Percentiles rank a stretch among this genome's conserved stretches.
Conservation (phyloP, 306 rosid species). For the Glycyrrhiza uralensis region DNA sequence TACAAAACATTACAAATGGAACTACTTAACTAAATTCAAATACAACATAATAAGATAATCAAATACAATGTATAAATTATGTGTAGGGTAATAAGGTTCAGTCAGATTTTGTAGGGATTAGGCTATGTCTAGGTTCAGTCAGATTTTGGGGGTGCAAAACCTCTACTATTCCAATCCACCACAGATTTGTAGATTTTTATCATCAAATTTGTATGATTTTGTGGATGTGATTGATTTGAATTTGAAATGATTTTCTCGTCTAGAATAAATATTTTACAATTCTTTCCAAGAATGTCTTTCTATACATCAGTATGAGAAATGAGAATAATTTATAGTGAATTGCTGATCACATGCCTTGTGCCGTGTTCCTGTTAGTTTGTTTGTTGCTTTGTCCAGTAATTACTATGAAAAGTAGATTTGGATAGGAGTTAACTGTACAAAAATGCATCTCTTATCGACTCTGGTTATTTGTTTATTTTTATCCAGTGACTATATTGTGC, state of each 20-base stretch:
- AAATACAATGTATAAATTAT: too few relatives aligned
- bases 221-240: too few relatives aligned
- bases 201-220: too few relatives aligned
- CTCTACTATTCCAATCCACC: too few relatives aligned
- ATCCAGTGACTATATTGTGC: conserved; percentile 38
- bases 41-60: too few relatives aligned
- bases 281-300: too few relatives aligned
- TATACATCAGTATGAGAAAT: background rate
- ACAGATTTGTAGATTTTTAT: too few relatives aligned
- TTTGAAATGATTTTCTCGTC: too few relatives aligned
- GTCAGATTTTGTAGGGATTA: background rate
- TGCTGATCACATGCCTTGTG: conserved; percentile 28
- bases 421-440: conserved; percentile 4
- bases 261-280: too few relatives aligned
- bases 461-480: conserved; percentile 20
- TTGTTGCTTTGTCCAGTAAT: conserved; percentile 7
- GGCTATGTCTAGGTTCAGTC: background rate
- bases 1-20: background rate
- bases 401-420: conserved; percentile 23
- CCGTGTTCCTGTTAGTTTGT: conserved; percentile 19
- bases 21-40: too few relatives aligned
- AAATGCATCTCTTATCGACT: background rate
- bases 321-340: background rate
- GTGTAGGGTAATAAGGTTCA: background rate
- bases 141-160: too few relatives aligned